Base-by-base conservation (phyloP, 108 stramenopile genomes). In the Skeletonema marinoi region DNA sequence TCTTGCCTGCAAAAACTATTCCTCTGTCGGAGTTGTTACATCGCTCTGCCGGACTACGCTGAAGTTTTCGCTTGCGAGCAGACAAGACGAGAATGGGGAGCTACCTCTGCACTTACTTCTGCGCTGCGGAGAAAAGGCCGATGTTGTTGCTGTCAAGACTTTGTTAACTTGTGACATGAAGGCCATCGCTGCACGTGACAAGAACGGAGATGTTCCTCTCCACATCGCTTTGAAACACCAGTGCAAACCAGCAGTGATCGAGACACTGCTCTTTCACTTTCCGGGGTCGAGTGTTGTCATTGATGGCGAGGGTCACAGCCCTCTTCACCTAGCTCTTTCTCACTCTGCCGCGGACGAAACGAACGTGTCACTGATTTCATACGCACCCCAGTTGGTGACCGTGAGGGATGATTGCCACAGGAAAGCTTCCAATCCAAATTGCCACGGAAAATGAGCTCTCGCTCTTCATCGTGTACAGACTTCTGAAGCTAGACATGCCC, bases 141-240 rank as follows among this genome's bases (percentile, higher is more conserved):
- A 96, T 65, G 91, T 88, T 32, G 92, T 92, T 44, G 95, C 92
- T 35, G 92, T 96, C 56, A 93, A 96, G 79, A 93, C 95, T 21
- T 71, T 96, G 21, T 63, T 96, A 78, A 92, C 92, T 42, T 96
- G 95, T 73, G 88, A 93, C 68, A 68, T 89, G 30, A 84, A 84
- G 39, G 92, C 92, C 3, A 85, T 93, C 32, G 90, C 89, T 14
- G 67, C 90, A 60, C 90, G 91, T 19, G 95, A 96, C 66, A 89
- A 91, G 86, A 65, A 88, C 54, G 95, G 95, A 9, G 95, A 96
- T 74, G 80, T 93, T 14, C 95, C 95, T 17, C 76, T 96, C 12
- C 80, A 87, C 17, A 96, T 89, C 67, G 92, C 95, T 13, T 85
- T 96, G 58, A 96, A 93, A 70, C 68, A 86, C 68, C 74, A 86